Conservation (phyloP, 139 green algal species). For the Chlamydomonas incerta region DNA sequence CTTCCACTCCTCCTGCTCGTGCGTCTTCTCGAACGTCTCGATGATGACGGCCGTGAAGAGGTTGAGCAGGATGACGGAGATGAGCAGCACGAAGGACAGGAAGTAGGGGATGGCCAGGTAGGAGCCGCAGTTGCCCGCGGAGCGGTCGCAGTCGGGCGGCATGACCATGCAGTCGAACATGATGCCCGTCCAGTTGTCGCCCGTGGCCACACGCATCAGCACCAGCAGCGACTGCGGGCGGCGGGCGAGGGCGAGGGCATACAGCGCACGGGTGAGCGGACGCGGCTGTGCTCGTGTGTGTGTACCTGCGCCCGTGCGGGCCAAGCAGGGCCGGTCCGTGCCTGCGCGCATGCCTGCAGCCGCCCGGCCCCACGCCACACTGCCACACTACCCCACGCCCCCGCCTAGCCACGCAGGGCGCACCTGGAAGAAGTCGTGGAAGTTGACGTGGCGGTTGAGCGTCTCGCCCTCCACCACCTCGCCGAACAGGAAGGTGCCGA, state of each 20-base stretch:
- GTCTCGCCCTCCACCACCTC: conserved; percentile 36
- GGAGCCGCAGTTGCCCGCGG: conserved; percentile 56
- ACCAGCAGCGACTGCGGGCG: conserved; percentile 41
- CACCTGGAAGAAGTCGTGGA: conserved; percentile 66
- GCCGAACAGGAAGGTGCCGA: conserved; percentile 78
- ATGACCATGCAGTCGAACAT: conserved; percentile 69
- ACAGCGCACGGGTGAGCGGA: too few relatives aligned
- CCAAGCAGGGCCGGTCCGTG: too few relatives aligned
- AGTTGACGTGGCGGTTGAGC: conserved; percentile 81
- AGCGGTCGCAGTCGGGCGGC: conserved; percentile 51
- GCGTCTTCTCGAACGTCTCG: conserved; percentile 81
- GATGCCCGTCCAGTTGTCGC: conserved; percentile 82
- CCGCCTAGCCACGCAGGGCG: too few relatives aligned
- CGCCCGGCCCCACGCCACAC: too few relatives aligned
- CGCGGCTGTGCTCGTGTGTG: too few relatives aligned
- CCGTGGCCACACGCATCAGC: conserved; percentile 73
- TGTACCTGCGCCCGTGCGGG: too few relatives aligned
- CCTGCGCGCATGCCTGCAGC: too few relatives aligned
- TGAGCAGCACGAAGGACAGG: conserved; percentile 73
- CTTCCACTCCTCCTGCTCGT: conserved; percentile 69
- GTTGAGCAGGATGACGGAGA: conserved; percentile 82
- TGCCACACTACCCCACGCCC: too few relatives aligned
- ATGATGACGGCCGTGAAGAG: conserved; percentile 84
- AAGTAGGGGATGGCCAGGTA: conserved; percentile 75
- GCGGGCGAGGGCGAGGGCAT: background rate